A percentile compares a stretch with the other conserved stretches of the same genome.
Conservation (phyloP, 2,329 filamentous ascomycete genomes). For the Sporothrix brasiliensis region DNA sequence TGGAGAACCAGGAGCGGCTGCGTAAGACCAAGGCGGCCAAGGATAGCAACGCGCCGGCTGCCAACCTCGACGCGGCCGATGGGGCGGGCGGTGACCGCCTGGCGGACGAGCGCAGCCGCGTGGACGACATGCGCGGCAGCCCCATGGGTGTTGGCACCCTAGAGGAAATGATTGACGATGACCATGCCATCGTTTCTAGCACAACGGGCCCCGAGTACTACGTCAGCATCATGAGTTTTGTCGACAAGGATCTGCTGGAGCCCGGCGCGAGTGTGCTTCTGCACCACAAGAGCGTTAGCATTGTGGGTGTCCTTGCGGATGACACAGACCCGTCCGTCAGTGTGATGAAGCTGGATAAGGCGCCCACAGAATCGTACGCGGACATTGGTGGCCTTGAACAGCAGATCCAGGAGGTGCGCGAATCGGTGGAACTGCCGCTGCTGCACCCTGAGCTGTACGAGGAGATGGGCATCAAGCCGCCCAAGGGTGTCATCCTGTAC, state of each 20-base stretch:
- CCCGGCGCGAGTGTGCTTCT: conserved; percentile 92
- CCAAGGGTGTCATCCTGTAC: conserved; percentile 98
- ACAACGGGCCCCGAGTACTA: conserved; percentile 98
- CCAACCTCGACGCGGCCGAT: conserved; percentile 66
- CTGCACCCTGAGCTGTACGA: conserved; percentile 97
- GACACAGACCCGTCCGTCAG: conserved; percentile 94
- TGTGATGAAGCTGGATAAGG: conserved; percentile 99
- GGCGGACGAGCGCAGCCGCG: conserved; percentile 89
- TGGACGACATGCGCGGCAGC: conserved; percentile 97
- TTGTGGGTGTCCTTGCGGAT: conserved; percentile 95
- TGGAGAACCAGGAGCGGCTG: conserved; percentile 96
- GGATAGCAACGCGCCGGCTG: conserved; percentile 65
- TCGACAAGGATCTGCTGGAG: conserved; percentile 97
- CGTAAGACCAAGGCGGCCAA: conserved; percentile 87
- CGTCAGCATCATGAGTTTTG: conserved; percentile 99
- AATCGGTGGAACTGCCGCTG: conserved; percentile 93
- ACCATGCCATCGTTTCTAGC: conserved; percentile 97
- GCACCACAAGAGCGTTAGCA: conserved; percentile 97
- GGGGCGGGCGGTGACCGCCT: conserved; percentile 68
- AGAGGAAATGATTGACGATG: conserved; percentile 98
- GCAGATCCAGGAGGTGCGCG: conserved; percentile 96
- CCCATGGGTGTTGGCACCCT: conserved; percentile 98
- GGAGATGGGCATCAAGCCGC: conserved; percentile 99
- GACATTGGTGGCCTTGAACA: conserved; percentile 95
- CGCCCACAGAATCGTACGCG: conserved; percentile 95